phyloP scores from a whole-genome alignment of 768 basidiomycete species.

The Stropharia rugosoannulata region DNA sequence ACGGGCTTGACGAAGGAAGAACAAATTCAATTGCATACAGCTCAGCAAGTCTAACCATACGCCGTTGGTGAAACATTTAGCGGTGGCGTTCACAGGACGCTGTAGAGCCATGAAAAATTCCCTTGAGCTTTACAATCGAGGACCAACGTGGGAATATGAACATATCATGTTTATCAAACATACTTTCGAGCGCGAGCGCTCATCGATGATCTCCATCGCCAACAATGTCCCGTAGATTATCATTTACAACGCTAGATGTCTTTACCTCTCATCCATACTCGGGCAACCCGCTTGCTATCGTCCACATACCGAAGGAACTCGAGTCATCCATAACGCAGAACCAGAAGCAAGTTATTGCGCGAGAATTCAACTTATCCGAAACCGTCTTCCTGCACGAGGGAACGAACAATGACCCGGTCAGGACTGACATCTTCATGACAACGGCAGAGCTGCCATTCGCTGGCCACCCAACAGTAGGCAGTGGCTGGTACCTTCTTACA shows the following conservation, averaged over 20 bases:
- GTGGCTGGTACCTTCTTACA: constrained; percentile 41
- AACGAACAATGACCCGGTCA: constrained; percentile 18
- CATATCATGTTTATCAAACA: neutral
- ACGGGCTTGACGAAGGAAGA: constrained; percentile 65
- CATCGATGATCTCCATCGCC: neutral
- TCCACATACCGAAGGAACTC: constrained; percentile 29
- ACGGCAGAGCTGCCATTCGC: constrained; percentile 42
- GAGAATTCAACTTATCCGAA: constrained; percentile 50
- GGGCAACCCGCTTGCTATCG: constrained; percentile 46
- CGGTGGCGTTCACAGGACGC: neutral
- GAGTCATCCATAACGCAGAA: constrained; percentile 25
- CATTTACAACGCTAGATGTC: constrained; percentile 35
- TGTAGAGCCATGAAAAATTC: too few species aligned
- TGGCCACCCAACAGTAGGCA: constrained; percentile 44
- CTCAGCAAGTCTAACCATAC: constrained; percentile 7
- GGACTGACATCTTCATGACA: constrained; percentile 42
- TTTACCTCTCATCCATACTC: constrained; percentile 39
- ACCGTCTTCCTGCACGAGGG: constrained; percentile 43
- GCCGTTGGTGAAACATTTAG: neutral
- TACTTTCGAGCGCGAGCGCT: neutral
- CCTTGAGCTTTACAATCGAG: too few species aligned
- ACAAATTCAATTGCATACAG: constrained; percentile 39
- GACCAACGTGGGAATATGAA: too few species aligned
- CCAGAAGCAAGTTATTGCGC: constrained; percentile 42
- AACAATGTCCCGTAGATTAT: constrained; percentile 14